Evolutionary conservation across 768 basidiomycete genomes (phyloP).

Genomic region (Boletus sp.): DNA sequence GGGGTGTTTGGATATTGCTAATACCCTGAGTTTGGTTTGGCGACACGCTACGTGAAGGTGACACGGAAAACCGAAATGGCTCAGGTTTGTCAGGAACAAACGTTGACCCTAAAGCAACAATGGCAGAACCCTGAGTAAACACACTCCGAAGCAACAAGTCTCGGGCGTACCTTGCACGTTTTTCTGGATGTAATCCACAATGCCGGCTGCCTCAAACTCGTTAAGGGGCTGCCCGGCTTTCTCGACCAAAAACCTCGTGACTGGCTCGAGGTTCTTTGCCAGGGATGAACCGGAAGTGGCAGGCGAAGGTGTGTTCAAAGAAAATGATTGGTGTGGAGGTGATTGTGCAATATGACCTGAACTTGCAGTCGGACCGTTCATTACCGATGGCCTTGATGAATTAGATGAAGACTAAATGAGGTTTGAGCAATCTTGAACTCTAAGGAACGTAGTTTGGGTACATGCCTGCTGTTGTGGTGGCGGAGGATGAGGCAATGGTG

Average conservation of each 20-base stretch:
- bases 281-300: constrained; percentile 27
- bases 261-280: constrained; percentile 44
- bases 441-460: constrained; percentile 16
- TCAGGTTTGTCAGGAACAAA: constrained; percentile 38
- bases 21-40: constrained; percentile 17
- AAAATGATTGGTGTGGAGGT: constrained; percentile 17
- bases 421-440: constrained; percentile 22
- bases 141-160: constrained; percentile 5
- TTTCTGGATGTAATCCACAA: constrained; percentile 53
- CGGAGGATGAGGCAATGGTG: constrained; percentile 16
- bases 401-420: constrained; percentile 23
- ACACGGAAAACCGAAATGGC: constrained; percentile 62
- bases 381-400: constrained; percentile 14
- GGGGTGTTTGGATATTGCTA: constrained; percentile 33
- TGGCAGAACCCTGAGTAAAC: constrained; percentile 10
- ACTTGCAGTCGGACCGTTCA: constrained; percentile 14
- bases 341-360: constrained; percentile 10
- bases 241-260: constrained; percentile 46
- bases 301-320: constrained; percentile 15
- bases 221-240: constrained; percentile 48
- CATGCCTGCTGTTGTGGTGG: constrained; percentile 28
- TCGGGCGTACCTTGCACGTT: constrained; percentile 43
- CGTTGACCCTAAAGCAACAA: constrained; percentile 22
- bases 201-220: constrained; percentile 49
- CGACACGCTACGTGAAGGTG: constrained; percentile 31